Evolutionary conservation across 352 stramenopile genomes (phyloP).

Genomic region (Blastocystis hominis): DNA sequence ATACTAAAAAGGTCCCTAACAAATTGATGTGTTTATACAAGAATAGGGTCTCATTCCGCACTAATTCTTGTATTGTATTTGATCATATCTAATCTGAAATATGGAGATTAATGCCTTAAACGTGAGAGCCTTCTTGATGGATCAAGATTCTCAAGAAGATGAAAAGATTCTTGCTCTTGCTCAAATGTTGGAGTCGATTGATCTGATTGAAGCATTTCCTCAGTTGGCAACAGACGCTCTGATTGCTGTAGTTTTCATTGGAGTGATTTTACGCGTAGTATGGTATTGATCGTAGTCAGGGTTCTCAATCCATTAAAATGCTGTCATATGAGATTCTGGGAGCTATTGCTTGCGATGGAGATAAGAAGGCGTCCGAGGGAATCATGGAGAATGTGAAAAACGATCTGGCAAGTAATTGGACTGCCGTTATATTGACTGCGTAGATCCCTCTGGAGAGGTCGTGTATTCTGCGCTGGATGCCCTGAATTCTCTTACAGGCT

Average conservation of each 20-base stretch:
- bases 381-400: conserved; percentile 48
- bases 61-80: not conserved
- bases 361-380: conserved; percentile 32
- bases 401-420: conserved; percentile 18
- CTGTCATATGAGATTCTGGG: conserved; percentile 53
- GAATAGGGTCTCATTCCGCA: not conserved
- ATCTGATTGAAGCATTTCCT: conserved; percentile 15
- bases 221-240: conserved; percentile 33
- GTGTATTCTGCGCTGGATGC: conserved; percentile 47
- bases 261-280: conserved; percentile 6
- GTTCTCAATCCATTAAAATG: conserved; percentile 41
- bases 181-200: conserved; percentile 47
- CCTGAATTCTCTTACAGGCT: conserved; percentile 42
- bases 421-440: not conserved
- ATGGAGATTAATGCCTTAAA: conserved; percentile 47
- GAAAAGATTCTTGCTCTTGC: conserved; percentile 50
- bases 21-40: not conserved
- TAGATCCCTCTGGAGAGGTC: conserved; percentile 48
- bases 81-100: not conserved
- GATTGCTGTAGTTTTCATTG: conserved; percentile 1
- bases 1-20: not conserved
- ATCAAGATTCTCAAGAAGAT: conserved; percentile 6
- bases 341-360: conserved; percentile 42
- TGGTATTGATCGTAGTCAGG: conserved; percentile 52
- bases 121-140: conserved; percentile 38